Evolutionary conservation across 179 eudicot species (phyloP).

Genomic region (Carnegiea gigantea): DNA sequence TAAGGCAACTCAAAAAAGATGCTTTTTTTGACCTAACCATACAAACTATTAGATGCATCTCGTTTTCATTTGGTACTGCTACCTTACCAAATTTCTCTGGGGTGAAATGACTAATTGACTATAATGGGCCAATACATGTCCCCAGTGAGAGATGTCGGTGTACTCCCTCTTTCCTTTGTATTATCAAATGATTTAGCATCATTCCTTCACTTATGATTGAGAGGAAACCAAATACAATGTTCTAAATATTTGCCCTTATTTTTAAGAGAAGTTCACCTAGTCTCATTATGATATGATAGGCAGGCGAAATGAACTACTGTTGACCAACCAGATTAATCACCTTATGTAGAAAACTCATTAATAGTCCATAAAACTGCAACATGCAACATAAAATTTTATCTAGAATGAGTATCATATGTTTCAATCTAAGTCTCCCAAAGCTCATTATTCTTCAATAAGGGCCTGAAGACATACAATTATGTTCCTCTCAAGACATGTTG

Average conservation of each 20-base stretch:
- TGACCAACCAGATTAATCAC: neutral
- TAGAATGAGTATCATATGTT: conserved; percentile 3
- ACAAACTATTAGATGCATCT: neutral
- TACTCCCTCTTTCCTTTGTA: neutral
- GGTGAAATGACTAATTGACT: neutral
- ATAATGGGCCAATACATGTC: neutral
- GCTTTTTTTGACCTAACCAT: no score
- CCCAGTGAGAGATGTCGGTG: neutral
- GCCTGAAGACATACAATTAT: neutral
- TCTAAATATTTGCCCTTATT: neutral
- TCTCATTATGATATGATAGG: neutral
- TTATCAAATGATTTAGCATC: conserved; percentile 2
- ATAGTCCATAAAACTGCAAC: neutral
- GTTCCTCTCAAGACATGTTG: conserved; percentile 20
- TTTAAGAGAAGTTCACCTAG: neutral
- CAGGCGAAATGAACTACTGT: neutral
- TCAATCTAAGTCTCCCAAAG: conserved; percentile 1
- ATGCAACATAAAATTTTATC: neutral
- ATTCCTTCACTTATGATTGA: neutral
- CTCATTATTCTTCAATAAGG: neutral
- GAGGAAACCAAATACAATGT: neutral
- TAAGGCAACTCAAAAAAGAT: no score
- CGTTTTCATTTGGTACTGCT: neutral
- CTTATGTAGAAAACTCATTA: neutral
- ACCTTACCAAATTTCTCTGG: neutral